Base-by-base conservation (phyloP, 2,329 filamentous ascomycete genomes). In the Amphichorda felina region DNA sequence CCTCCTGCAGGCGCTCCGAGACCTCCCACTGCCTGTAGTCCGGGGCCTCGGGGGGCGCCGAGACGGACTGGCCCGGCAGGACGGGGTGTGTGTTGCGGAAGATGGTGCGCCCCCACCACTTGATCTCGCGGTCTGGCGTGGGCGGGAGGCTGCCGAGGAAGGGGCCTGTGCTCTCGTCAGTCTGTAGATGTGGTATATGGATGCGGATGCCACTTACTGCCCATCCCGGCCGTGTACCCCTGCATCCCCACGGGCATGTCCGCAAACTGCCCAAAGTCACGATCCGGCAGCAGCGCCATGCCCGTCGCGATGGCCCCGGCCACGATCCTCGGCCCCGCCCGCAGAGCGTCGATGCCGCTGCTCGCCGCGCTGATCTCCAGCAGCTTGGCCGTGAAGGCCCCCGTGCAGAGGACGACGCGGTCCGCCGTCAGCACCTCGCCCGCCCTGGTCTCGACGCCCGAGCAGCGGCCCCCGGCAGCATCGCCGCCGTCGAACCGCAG, bases 21-120 rank as follows among this genome's bases (percentile, higher is more conserved):
- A 79, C 70, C 18, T 73, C 62, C 75, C 76, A 81, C 46, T 81
- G 75, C 5, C 60, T 64, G 45, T 80, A 80, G 43, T 79, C 75
- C 10, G 53, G 51, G 22, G 59, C 56, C 1, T 61, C 47, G 0
- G 76, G 76, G 1, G 75, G 75, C 14, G 64, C 64, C 3, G 75
- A 80, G 33, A 79, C 53, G 33, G 56, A 53, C 4, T 63, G 64
- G 1, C 72, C 71, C 2, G 72, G 67, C 29, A 68, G 43, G 6
- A 70, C 59, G 39, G 71, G 65, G 13, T 56, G 56, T 1, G 63
- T 70, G 51, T 76, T 76, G 34, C 54, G 64, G 54, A 78, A 76
- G 41, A 76, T 75, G 37, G 61, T 69, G 36, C 68, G 64, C 13
- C 72, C 72, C 72, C 73, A 78, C 67, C 70, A 77, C 48, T 78